Evolutionary conservation across 352 stramenopile genomes (phyloP), one percentile per base, ranked within the genome.

Genomic region (Globisporangium nunn): DNA sequence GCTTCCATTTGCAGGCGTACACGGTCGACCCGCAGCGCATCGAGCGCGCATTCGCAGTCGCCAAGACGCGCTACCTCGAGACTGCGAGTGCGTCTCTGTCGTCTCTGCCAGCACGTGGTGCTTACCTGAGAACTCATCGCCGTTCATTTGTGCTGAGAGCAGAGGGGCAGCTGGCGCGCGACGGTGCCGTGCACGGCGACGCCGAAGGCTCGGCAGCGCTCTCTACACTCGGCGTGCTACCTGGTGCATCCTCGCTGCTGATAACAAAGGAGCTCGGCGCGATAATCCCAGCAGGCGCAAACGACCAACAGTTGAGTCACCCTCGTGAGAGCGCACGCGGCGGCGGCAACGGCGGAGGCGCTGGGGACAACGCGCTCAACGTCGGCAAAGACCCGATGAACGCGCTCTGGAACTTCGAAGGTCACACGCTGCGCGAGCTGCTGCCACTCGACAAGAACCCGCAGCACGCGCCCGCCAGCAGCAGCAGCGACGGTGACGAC

Each of bases 381-480:
- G 61, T 54, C 18, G 49, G 57, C 6, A 74, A 75, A 50, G 70
- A 86, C 54, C 67, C 64, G 44, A 82, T 83, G 69, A 84, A 85
- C 4, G 79, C 79, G 18, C 59, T 89, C 48, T 86, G 77, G 76
- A 86, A 56, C 12, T 89, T 89, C 47, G 67, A 75, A 48, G 79
- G 79, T 2, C 79, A 89, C 56, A 66, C 59, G 3, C 56, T 89
- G 30, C 66, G 71, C 3, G 63, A 85, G 39, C 50, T 89, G 29
- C 67, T 69, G 52, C 52, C 71, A 3, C 72, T 72, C 1, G 50
- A 62, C 40, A 71, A 71, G 49, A 81, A 83, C 29, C 70, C 71
- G 35, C 61, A 71, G 31, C 65, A 70, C 54, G 49, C 17, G 17
- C 4, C 54, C 11, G 14, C 5, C 52, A 55, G 53, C 61, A 63